Conservation (phyloP, 495 filamentous ascomycete species). For the Clohesyomyces aquaticus region DNA sequence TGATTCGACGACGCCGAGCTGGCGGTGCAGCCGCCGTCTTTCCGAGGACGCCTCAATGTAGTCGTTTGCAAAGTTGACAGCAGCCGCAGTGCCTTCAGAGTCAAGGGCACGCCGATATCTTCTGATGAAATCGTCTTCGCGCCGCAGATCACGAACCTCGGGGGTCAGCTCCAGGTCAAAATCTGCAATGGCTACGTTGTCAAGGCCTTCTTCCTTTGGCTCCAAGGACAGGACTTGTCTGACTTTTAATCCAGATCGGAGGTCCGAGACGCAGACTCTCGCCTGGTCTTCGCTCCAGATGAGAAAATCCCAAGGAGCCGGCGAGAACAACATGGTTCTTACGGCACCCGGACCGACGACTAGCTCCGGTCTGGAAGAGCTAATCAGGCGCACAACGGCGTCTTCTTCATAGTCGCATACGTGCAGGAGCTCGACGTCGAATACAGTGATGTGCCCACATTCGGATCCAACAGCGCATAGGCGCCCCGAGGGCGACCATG, state of each 20-base stretch:
- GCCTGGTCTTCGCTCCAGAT: conserved; percentile 93
- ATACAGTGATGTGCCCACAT: conserved; percentile 69
- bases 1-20: conserved; percentile 37
- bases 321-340: conserved; percentile 87
- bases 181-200: conserved; percentile 47
- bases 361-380: conserved; percentile 48
- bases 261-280: conserved; percentile 79
- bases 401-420: conserved; percentile 48
- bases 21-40: conserved; percentile 41
- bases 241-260: conserved; percentile 73
- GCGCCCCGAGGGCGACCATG: conserved; percentile 70
- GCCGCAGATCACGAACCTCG: conserved; percentile 39
- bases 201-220: conserved; percentile 55
- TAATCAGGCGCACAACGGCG: conserved; percentile 52
- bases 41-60: conserved; percentile 48
- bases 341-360: conserved; percentile 69
- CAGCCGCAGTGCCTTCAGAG: conserved; percentile 43
- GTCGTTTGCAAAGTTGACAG: conserved; percentile 48
- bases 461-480: conserved; percentile 73
- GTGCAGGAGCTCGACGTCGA: conserved; percentile 60
- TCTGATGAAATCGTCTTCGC: conserved; percentile 47
- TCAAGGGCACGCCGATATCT: conserved; percentile 49
- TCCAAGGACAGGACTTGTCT: conserved; percentile 75
- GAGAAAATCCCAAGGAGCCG: conserved; percentile 86
- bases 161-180: conserved; percentile 50